Evolutionary conservation across 106 monocot genomes (phyloP).

Genomic region (Agapanthus africanus): DNA sequence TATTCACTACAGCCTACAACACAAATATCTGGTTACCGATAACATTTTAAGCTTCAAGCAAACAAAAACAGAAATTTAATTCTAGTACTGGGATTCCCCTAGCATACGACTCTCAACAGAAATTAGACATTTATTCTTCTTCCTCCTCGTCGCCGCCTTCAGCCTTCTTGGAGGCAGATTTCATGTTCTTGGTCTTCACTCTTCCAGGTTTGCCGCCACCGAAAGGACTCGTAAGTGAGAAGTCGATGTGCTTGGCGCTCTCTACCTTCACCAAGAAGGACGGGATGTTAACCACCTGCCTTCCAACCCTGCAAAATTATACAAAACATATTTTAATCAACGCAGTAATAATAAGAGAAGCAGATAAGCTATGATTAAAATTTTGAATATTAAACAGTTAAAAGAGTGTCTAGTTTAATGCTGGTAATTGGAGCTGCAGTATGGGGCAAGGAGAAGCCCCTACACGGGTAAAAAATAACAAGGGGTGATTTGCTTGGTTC

Average conservation of each 20-base stretch:
- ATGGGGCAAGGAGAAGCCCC: too few species aligned
- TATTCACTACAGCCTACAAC: too few species aligned
- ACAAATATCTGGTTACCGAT: too few species aligned
- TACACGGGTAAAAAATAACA: too few species aligned
- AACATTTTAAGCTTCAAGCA: too few species aligned
- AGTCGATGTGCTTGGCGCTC: constrained; percentile 80
- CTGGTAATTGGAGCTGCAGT: too few species aligned
- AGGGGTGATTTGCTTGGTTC: neutral
- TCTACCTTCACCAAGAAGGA: constrained; percentile 86
- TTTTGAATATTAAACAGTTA: too few species aligned
- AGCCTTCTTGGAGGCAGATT: constrained; percentile 60
- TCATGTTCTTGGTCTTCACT: constrained; percentile 72
- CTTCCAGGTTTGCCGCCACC: constrained; percentile 71
- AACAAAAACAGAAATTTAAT: too few species aligned
- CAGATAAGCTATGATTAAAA: too few species aligned
- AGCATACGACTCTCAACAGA: neutral
- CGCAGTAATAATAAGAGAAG: neutral
- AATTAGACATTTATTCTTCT: constrained; percentile 35
- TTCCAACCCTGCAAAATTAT: constrained; percentile 52
- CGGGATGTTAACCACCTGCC: constrained; percentile 79
- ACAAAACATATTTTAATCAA: neutral
- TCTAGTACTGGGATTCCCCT: neutral
- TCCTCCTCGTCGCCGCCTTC: constrained; percentile 59
- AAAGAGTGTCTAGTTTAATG: too few species aligned
- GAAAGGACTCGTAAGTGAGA: constrained; percentile 72